phyloP scores from a whole-genome alignment of 805 yeast species.

The Zygosaccharomyces rouxii region DNA sequence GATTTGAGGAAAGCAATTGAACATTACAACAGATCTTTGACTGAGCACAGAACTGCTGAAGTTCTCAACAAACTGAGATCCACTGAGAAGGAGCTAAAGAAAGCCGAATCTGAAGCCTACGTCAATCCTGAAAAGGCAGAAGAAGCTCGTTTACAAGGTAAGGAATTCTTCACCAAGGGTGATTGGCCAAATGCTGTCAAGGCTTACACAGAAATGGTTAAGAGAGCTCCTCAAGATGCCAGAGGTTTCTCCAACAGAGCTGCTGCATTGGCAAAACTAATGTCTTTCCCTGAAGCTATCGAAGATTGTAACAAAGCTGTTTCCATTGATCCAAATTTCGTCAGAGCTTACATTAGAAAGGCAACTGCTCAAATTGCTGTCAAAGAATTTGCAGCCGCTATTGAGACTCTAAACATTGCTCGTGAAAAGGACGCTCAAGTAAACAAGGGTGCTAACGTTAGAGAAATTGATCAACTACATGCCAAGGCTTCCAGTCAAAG shows the following conservation, averaged over 20 bases:
- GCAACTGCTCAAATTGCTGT: slow-evolving; percentile 91
- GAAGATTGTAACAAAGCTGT: slow-evolving; percentile 89
- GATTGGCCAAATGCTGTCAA: slow-evolving; percentile 97
- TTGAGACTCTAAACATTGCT: slow-evolving; percentile 77
- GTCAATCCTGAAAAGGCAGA: slow-evolving; percentile 91
- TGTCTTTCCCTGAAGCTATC: slow-evolving; percentile 97
- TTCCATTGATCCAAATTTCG: slow-evolving; percentile 77
- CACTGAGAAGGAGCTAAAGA: slow-evolving; percentile 81
- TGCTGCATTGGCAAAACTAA: slow-evolving; percentile 87
- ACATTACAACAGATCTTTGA: slow-evolving; percentile 81
- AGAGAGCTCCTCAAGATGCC: slow-evolving; percentile 95
- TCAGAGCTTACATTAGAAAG: slow-evolving; percentile 95
- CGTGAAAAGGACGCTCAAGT: slow-evolving; percentile 66
- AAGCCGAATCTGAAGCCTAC: slow-evolving; percentile 70
- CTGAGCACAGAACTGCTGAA: slow-evolving; percentile 97
- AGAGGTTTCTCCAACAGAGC: slow-evolving; percentile 98
- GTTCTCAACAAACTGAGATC: slow-evolving; percentile 80
- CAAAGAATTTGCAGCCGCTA: slow-evolving; percentile 76
- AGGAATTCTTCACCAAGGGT: slow-evolving; percentile 78
- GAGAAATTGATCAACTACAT: slow-evolving; percentile 79
- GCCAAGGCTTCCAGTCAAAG: slow-evolving; percentile 74
- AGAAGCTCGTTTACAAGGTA: slow-evolving; percentile 90
- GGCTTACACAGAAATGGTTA: slow-evolving; percentile 91
- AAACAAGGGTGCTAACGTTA: slow-evolving; percentile 53
- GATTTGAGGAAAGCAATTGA: slow-evolving; percentile 71